Base-by-base conservation (phyloP, 1,284 basidiomycete genomes). In the Moesziomyces globuligerus region DNA sequence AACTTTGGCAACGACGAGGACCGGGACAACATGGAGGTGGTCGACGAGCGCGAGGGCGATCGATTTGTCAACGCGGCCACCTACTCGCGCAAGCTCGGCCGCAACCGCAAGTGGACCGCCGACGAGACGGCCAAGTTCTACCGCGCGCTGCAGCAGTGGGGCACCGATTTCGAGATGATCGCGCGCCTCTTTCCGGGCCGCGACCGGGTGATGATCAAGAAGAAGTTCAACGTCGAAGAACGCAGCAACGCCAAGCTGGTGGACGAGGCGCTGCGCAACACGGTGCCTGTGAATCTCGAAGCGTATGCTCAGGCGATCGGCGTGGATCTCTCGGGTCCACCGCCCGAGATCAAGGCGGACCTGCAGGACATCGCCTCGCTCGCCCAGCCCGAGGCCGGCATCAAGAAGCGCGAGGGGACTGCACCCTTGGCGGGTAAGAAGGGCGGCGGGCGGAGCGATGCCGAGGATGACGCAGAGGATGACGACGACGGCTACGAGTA, bases 81-180 rank as follows among this genome's bases (percentile, higher is more conserved):
- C 1, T 92, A 91, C 77, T 87, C 89, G 39, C 92, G 89, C 83
- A 89, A 76, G 57, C 60, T 64, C 2, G 64, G 76, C 3, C 51
- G 89, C 55, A 87, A 87, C 62, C 87, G 89, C 29, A 90, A 91
- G 23, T 94, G 93, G 93, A 89, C 88, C 75, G 87, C 86, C 15
- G 90, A 90, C 70, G 92, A 94, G 80, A 94, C 92, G 0, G 91
- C 93, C 58, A 83, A 90, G 17, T 94, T 94, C 81, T 95, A 88
- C 79, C 86, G 90, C 56, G 91, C 91, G 11, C 84, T 94, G 29
- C 86, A 89, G 4, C 91, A 93, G 79, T 94, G 93, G 78, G 92
- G 92, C 32, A 91, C 93, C 79, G 93, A 94, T 73, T 94, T 94
- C 77, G 92, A 94, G 80, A 87, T 94, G 57, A 93, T 94, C 55